Conservation (phyloP, 108 stramenopile species). For the Mediolabrus comicus region DNA sequence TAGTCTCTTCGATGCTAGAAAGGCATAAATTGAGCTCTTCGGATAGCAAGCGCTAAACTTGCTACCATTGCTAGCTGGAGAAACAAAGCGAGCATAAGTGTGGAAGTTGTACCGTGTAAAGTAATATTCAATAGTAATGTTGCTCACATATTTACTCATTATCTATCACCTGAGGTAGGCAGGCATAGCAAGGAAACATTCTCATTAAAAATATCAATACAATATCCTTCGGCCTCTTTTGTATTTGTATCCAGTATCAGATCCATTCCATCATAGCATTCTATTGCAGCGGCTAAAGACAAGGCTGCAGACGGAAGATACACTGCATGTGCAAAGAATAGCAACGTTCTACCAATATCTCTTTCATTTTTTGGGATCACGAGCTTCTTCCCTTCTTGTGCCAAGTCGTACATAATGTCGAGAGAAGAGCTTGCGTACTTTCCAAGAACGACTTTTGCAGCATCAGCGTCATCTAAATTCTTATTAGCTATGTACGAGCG, state of each 20-base stretch:
- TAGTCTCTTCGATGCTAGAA: too few relatives aligned
- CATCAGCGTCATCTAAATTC: slow-evolving; percentile 22
- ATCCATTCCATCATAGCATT: slow-evolving; percentile 31
- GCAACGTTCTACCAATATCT: slow-evolving; percentile 13
- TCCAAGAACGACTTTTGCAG: slow-evolving; percentile 34
- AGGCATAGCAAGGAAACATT: slow-evolving; percentile 1
- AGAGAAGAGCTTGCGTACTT: slow-evolving; percentile 31
- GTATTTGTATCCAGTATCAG: slow-evolving; percentile 38
- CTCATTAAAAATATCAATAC: slow-evolving; percentile 27
- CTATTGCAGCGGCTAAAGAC: slow-evolving; percentile 29
- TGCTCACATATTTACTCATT: too few relatives aligned
- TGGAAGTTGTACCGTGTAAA: too few relatives aligned
- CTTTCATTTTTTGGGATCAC: neutral
- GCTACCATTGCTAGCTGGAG: too few relatives aligned
- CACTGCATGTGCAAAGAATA: slow-evolving; percentile 52
- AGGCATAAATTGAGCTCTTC: too few relatives aligned
- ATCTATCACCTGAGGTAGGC: too few relatives aligned
- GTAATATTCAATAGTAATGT: too few relatives aligned
- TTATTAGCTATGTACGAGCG: slow-evolving; percentile 34
- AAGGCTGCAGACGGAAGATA: slow-evolving; percentile 53
- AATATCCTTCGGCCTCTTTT: slow-evolving; percentile 55
- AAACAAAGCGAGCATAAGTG: too few relatives aligned
- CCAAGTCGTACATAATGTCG: slow-evolving; percentile 15
- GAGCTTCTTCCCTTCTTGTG: neutral
- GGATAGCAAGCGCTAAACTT: too few relatives aligned